Evolutionary conservation across 495 filamentous ascomycete genomes (phyloP).

Genomic region (Jackrogersella minutella): DNA sequence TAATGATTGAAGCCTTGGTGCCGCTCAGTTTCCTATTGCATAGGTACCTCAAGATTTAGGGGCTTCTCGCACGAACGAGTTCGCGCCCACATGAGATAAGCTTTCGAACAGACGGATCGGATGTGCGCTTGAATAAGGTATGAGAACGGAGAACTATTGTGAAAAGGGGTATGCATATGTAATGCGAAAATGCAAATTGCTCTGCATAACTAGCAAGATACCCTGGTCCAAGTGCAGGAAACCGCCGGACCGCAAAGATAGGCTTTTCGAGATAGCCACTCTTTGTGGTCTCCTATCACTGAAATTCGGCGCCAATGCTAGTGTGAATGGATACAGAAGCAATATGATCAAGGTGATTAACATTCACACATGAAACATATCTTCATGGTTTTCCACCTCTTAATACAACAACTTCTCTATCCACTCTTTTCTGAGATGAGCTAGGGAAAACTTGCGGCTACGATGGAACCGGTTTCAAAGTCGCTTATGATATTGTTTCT

Average conservation of each 20-base stretch:
- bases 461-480: no score
- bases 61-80: background rate
- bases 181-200: background rate
- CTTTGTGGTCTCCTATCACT: background rate
- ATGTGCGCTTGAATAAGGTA: background rate
- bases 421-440: no score
- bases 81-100: background rate
- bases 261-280: background rate
- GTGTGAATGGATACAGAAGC: background rate
- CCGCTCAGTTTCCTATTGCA: background rate
- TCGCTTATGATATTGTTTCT: background rate
- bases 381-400: no score
- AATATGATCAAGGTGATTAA: no score
- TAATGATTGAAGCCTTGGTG: constrained; percentile 6
- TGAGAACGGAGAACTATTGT: background rate
- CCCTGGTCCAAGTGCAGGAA: no score
- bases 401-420: no score
- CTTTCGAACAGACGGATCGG: background rate
- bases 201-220: no score
- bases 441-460: no score
- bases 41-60: background rate
- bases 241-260: no score
- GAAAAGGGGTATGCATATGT: background rate
- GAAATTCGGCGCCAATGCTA: background rate
- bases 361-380: no score